Evolutionary conservation across 345 rosid genomes (phyloP).

Genomic region (Ceriops zippeliana): DNA sequence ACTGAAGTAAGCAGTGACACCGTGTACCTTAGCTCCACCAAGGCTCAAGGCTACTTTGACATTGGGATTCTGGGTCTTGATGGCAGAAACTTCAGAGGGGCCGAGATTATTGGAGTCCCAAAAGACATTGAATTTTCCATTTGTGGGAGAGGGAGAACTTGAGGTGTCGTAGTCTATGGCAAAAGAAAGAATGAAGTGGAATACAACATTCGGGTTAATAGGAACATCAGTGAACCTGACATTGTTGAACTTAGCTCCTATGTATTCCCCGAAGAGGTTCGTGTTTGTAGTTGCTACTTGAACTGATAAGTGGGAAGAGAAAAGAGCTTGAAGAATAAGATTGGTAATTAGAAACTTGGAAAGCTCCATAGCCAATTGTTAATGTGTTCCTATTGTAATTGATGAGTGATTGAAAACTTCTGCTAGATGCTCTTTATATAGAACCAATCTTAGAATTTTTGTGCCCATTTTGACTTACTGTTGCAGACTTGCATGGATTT

Average conservation of each 20-base stretch:
- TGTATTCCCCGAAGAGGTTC: constrained; percentile 40
- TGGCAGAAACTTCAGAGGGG: neutral
- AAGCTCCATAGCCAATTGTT: constrained; percentile 9
- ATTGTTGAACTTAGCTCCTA: constrained; percentile 31
- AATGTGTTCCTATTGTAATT: neutral
- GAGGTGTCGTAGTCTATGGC: neutral
- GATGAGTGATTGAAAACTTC: no score
- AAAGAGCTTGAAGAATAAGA: constrained; percentile 20
- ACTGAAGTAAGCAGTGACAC: neutral
- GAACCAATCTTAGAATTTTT: no score
- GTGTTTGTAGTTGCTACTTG: constrained; percentile 22
- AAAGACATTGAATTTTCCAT: neutral
- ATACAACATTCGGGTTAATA: constrained; percentile 10
- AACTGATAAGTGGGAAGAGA: constrained; percentile 1
- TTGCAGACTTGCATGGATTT: no score
- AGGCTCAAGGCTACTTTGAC: constrained; percentile 1
- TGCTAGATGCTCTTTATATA: no score
- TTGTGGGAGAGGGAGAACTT: neutral
- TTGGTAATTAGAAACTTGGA: constrained; percentile 12
- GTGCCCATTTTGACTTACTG: no score
- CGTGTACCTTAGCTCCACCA: neutral
- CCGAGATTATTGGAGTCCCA: neutral
- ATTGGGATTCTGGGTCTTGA: neutral
- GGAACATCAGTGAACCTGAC: constrained; percentile 37
- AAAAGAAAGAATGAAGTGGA: neutral